Conservation (phyloP, 352 stramenopile species). For the Poterioochromonas sp. region DNA sequence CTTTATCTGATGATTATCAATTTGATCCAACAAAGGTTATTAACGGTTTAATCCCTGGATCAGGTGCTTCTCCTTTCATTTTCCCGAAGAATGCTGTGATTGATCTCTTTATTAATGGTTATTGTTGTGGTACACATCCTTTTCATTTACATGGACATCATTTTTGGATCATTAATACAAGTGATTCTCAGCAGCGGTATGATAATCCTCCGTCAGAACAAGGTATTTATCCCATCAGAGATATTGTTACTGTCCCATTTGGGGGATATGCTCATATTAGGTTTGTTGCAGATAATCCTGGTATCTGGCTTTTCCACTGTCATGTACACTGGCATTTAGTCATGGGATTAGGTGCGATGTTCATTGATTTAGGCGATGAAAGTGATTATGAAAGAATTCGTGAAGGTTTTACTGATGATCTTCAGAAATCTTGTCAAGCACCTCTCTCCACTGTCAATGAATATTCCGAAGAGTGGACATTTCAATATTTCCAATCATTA, state of each 20-base stretch:
- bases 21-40: neutral
- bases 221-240: neutral
- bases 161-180: constrained; percentile 18
- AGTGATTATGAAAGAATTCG: no score
- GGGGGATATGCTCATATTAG: neutral
- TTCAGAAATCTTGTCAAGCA: no score
- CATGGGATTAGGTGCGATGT: neutral
- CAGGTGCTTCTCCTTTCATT: neutral
- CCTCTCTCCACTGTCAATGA: no score
- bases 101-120: neutral
- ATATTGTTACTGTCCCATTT: neutral
- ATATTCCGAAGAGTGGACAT: no score
- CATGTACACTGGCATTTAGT: neutral
- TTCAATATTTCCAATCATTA: no score
- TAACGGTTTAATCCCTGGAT: neutral
- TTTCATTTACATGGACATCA: constrained; percentile 20
- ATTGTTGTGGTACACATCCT: neutral
- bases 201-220: no score
- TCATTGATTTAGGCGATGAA: no score
- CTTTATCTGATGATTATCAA: neutral
- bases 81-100: neutral
- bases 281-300: constrained; percentile 28
- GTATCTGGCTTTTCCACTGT: constrained; percentile 23
- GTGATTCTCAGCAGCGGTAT: neutral
- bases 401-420: no score